phyloP scores from a whole-genome alignment of 106 monocot genomes.

The Agapanthus africanus region DNA sequence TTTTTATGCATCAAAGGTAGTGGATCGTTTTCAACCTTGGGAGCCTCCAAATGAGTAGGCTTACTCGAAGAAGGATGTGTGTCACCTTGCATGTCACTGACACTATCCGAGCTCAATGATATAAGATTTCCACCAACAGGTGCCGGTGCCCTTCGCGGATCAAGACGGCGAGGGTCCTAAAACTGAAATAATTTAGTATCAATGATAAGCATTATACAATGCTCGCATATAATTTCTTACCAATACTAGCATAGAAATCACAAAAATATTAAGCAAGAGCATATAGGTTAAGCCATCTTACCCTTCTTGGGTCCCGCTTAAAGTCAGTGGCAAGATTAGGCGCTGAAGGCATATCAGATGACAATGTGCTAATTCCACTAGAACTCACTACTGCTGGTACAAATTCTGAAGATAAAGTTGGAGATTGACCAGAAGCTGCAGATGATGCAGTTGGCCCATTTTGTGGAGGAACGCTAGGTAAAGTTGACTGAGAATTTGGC shows the following conservation, averaged over 20 bases:
- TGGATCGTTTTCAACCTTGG: constrained; percentile 23
- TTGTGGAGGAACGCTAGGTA: constrained; percentile 16
- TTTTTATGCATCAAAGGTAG: constrained; percentile 16
- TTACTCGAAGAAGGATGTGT: constrained; percentile 15
- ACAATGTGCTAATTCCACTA: constrained; percentile 15
- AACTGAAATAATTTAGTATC: constrained; percentile 22
- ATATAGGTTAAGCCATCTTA: constrained; percentile 21
- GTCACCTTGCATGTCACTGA: constrained; percentile 23
- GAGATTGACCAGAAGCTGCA: constrained; percentile 10
- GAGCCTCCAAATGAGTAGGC: constrained; percentile 12
- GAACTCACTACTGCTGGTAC: constrained; percentile 15
- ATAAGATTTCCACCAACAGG: constrained; percentile 14
- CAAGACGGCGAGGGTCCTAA: constrained; percentile 94
- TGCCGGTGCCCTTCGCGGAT: constrained; percentile 57
- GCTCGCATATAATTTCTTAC: background rate
- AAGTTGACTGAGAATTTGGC: constrained; percentile 21
- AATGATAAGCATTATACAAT: constrained; percentile 8
- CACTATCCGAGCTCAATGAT: constrained; percentile 25
- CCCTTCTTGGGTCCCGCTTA: constrained; percentile 91
- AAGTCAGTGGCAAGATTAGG: constrained; percentile 31
- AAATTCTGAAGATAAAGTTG: constrained; percentile 22
- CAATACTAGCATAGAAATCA: background rate
- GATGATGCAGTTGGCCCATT: constrained; percentile 2
- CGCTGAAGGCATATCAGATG: constrained; percentile 22
- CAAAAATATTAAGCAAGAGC: background rate